Percentiles rank a stretch among this genome's conserved stretches.
Conservation (phyloP, 2,329 filamentous ascomycete genomes). For the Pyricularia grisea region DNA sequence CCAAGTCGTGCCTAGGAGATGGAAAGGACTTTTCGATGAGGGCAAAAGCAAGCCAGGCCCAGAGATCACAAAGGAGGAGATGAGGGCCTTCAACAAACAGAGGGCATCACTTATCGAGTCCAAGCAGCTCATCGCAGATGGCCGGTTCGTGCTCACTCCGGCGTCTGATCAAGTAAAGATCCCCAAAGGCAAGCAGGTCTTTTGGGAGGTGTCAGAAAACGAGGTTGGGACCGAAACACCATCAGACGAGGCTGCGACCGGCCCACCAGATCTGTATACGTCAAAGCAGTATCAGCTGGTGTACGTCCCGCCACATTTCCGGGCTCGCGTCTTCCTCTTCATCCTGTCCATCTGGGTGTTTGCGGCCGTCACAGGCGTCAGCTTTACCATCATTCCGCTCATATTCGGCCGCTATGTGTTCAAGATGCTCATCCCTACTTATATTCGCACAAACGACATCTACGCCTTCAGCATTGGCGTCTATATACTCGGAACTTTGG, state of each 20-base stretch:
- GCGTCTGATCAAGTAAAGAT: constrained; percentile 93
- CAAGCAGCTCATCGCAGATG: constrained; percentile 55
- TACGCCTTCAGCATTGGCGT: constrained; percentile 92
- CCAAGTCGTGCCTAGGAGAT: constrained; percentile 42
- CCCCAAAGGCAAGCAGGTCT: constrained; percentile 72
- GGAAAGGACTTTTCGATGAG: constrained; percentile 44
- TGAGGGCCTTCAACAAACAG: constrained; percentile 23
- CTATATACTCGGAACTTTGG: constrained; percentile 62
- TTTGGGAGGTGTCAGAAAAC: constrained; percentile 63
- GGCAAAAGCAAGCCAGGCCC: constrained; percentile 27
- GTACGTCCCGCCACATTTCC: constrained; percentile 80
- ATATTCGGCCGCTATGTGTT: constrained; percentile 77
- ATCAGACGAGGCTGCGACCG: constrained; percentile 33
- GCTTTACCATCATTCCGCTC: constrained; percentile 77
- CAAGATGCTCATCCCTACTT: constrained; percentile 57
- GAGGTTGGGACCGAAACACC: constrained; percentile 41
- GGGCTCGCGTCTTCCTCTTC: constrained; percentile 70
- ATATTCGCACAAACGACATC: constrained; percentile 80
- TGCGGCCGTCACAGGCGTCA: constrained; percentile 77
- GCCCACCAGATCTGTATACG: constrained; percentile 35
- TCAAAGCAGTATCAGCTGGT: constrained; percentile 59
- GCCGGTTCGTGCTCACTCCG: constrained; percentile 82
- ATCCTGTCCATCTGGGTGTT: constrained; percentile 90
- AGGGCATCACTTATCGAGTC: constrained; percentile 37
- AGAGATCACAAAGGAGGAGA: constrained; percentile 26